Evolutionary conservation across 441 rosid genomes (phyloP), one percentile per base, ranked within the genome.

Genomic region (Raphanus hybrid): DNA sequence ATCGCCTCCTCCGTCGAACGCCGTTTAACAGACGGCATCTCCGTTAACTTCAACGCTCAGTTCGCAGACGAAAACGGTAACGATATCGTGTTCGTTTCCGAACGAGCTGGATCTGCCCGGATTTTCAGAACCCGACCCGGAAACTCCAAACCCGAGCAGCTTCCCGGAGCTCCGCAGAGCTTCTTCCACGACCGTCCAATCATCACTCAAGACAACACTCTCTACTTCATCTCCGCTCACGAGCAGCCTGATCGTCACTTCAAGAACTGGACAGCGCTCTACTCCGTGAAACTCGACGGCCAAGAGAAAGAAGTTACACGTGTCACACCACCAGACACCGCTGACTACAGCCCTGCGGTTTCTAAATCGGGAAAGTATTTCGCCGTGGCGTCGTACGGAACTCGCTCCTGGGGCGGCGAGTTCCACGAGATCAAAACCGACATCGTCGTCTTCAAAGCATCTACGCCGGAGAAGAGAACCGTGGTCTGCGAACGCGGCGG

Each of bases 111-210:
- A 0, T 83, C 77, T n/a, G 79, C 98, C 3, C 69, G 80, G 45
- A 73, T 89, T 48, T 92, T 80, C 76, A 83, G 73, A 58, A 73
- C 87, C 72, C 80, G 78, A 48, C 81, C 86, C 26, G 87, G 79
- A 1, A 52, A 10, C 7, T 12, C 83, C 39, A 62, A 78, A 2
- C 85, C 86, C 11, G 85, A 85, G 8, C 82, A 64, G 34, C 84
- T 93, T 1, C 91, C 85, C 1, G 74, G 78, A 52, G 83, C 76
- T 4, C 82, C 87, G 16, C 70, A 15, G 0, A 89, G 91, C 87
- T 88, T 82, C 70, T 93, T 92, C 84, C 94, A 88, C 37, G 97
- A 93, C 82, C 91, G 92, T 14, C 96, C 97, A 2, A 8, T 89
- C 8, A 70, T 82, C 7, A 58, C 73, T 20, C 34, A 59, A 64